Evolutionary conservation across 2,329 filamentous ascomycete genomes (phyloP).

Genomic region (Trichoderma sp.): DNA sequence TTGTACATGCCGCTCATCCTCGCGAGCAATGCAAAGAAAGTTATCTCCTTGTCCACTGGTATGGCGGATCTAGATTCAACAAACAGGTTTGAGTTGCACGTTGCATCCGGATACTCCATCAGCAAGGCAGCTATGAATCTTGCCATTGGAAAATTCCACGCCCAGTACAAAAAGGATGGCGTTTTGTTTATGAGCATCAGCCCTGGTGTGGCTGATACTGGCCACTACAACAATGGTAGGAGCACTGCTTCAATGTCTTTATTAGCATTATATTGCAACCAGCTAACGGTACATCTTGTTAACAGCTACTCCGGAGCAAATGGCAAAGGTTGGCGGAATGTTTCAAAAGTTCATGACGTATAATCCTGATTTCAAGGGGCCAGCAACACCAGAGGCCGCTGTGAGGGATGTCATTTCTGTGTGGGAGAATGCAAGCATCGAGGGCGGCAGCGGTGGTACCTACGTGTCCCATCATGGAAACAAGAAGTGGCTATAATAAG

Average conservation of each 20-base stretch:
- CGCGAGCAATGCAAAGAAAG: not conserved
- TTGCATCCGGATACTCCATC: not conserved
- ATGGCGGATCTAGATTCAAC: not conserved
- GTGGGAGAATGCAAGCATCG: not conserved
- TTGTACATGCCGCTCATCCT: not conserved
- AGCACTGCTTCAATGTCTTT: not conserved
- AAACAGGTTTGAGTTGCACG: not conserved
- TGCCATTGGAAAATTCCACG: not conserved
- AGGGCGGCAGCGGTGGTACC: not conserved
- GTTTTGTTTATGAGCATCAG: not conserved
- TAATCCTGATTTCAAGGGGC: not conserved
- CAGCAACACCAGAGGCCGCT: not conserved
- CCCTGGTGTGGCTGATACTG: not conserved
- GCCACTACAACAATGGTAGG: not conserved
- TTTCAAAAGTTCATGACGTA: not conserved
- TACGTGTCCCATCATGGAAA: constrained; percentile 1
- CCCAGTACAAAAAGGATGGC: not conserved
- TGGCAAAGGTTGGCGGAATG: not conserved
- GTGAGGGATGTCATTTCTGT: not conserved
- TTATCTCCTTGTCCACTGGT: not conserved
- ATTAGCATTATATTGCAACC: too few relatives aligned
- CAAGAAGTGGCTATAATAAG: not conserved
- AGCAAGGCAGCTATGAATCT: constrained; percentile 5
- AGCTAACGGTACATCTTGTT: not conserved
- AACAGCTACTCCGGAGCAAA: not conserved